A percentile compares a stretch with the other conserved stretches of the same genome.
These are phyloP conservation scores for Saccharomyces uvarum DNA, from an alignment of 1,139 yeast species.

Conservation along the genomic window DNA sequence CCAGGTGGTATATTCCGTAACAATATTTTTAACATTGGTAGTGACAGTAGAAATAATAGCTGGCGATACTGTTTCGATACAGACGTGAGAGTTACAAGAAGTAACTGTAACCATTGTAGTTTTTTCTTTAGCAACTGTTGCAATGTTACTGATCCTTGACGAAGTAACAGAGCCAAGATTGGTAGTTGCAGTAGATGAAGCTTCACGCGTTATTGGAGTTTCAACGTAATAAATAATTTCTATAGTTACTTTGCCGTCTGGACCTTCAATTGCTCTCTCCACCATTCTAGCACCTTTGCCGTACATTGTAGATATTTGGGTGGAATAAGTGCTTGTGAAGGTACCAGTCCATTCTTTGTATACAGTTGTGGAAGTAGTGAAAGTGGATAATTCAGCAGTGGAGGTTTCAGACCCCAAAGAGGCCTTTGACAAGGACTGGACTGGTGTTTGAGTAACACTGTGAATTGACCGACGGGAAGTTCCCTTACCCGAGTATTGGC, in stretches of 20 bases:
- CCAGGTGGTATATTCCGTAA: not conserved
- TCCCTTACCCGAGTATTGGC: not conserved
- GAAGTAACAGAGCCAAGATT: not conserved
- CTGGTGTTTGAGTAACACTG: not conserved
- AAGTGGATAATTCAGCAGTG: not conserved
- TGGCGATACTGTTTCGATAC: not conserved
- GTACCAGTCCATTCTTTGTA: slow-evolving; percentile 43
- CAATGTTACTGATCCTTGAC: not conserved
- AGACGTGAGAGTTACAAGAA: not conserved
- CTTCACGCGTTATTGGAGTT: slow-evolving; percentile 2
- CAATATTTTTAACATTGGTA: not conserved
- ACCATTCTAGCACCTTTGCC: not conserved
- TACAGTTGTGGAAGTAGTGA: not conserved
- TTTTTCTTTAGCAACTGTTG: not conserved
- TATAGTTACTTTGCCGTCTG: slow-evolving; percentile 1
- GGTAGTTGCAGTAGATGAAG: not conserved
- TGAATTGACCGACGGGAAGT: not conserved
- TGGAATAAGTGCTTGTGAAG: not conserved
- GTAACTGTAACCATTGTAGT: not conserved
- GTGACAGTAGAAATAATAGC: not conserved
- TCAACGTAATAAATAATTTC: slow-evolving; percentile 3
- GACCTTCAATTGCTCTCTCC: not conserved
- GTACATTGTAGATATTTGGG: not conserved
- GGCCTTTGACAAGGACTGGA: not conserved
- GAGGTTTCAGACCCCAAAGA: not conserved